A percentile compares a stretch with the other conserved stretches of the same genome.
Evolutionary conservation across 306 rosid species (phyloP).

Genomic region (Cucurbita ficifolia): DNA sequence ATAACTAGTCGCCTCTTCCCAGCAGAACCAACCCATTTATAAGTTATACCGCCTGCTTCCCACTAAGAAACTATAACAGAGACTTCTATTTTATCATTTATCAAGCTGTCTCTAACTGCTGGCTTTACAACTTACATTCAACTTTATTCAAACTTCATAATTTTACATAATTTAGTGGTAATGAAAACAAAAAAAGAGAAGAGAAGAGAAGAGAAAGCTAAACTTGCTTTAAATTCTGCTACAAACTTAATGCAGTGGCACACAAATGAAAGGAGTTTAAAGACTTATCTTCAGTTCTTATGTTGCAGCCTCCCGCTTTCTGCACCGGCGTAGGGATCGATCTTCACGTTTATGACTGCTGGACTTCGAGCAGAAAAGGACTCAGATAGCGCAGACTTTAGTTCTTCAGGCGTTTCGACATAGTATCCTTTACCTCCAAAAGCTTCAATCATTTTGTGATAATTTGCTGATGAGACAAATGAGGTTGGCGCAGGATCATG

Average conservation of each 20-base stretch:
- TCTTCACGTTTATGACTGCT: slow-evolving; percentile 51
- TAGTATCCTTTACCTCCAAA: slow-evolving; percentile 95
- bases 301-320: slow-evolving; percentile 93
- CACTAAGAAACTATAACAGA: not conserved
- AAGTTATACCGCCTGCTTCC: not conserved
- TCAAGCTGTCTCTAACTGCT: not conserved
- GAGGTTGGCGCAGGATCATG: slow-evolving; percentile 95
- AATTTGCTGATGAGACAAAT: slow-evolving; percentile 57
- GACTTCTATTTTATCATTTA: not conserved
- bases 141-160: not conserved
- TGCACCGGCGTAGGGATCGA: slow-evolving; percentile 91
- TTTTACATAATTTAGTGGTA: not conserved
- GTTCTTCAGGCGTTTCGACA: slow-evolving; percentile 61
- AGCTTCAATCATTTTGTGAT: slow-evolving; percentile 80
- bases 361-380: slow-evolving; percentile 67
- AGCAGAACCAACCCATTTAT: too few relatives aligned
- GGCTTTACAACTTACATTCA: not conserved
- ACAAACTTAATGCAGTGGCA: too few relatives aligned
- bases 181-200: not conserved
- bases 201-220: not conserved
- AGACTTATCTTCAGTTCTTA: slow-evolving; percentile 45
- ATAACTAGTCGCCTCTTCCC: too few relatives aligned
- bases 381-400: slow-evolving; percentile 65
- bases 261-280: not conserved
- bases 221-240: not conserved